Percentiles rank a stretch among this genome's conserved stretches.
These are phyloP conservation scores for Wickerhamomyces bovis DNA, from an alignment of 805 yeast genomes.

Conservation along the genomic window DNA sequence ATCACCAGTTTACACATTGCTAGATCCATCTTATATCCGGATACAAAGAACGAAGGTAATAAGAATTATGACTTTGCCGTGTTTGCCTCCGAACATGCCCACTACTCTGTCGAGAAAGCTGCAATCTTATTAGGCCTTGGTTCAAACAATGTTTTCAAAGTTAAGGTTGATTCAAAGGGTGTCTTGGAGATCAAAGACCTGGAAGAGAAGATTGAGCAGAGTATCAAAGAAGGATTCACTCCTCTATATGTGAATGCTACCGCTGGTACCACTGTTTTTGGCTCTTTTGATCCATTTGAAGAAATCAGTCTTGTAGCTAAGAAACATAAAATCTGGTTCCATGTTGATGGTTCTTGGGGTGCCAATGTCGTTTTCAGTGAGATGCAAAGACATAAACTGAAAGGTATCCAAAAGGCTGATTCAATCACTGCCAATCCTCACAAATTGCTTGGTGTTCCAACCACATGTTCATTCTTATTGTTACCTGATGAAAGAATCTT, in stretches of 20 bases:
- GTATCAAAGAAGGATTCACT: constrained; percentile 49
- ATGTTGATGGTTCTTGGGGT: constrained; percentile 90
- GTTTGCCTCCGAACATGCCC: constrained; percentile 66
- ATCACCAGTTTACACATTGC: constrained; percentile 77
- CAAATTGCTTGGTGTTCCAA: constrained; percentile 85
- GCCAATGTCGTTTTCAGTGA: constrained; percentile 71
- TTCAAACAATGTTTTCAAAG: constrained; percentile 52
- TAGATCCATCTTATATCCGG: constrained; percentile 57
- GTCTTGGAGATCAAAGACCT: constrained; percentile 46
- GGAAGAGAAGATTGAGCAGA: constrained; percentile 35
- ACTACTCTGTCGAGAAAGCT: constrained; percentile 76
- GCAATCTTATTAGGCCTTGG: constrained; percentile 77
- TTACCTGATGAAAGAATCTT: constrained; percentile 63
- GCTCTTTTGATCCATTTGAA: constrained; percentile 68
- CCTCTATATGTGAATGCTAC: constrained; percentile 78
- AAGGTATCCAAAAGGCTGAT: constrained; percentile 62
- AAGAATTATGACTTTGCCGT: constrained; percentile 52
- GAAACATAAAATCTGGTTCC: constrained; percentile 62
- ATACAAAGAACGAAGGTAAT: constrained; percentile 61
- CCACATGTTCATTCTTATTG: constrained; percentile 65
- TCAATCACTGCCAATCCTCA: constrained; percentile 82
- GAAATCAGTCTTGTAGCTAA: constrained; percentile 50
- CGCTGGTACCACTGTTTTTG: constrained; percentile 86
- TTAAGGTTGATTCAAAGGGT: constrained; percentile 52
- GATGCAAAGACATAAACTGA: constrained; percentile 37